A percentile compares a stretch with the other conserved stretches of the same genome.
These are phyloP conservation scores for Fraxinus angustifolia DNA, from an alignment of 305 asterid species.

Conservation along the genomic window DNA sequence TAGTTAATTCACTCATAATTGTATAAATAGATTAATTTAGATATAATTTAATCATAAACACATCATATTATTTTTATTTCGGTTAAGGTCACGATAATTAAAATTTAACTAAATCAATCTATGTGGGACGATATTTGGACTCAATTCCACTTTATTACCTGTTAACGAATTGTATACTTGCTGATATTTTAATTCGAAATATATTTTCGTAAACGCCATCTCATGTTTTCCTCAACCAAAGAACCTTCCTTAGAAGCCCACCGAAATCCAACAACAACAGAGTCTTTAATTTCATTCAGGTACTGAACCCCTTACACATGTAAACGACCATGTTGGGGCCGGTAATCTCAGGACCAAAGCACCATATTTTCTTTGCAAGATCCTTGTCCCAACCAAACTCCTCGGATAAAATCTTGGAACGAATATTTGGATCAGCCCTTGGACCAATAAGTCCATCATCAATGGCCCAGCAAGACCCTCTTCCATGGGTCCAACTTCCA, in stretches of 20 bases:
- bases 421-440: conserved; percentile 6
- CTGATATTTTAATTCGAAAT: too few relatives aligned
- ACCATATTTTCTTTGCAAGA: conserved; percentile 29
- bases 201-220: too few relatives aligned
- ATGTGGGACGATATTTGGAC: too few relatives aligned
- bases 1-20: too few relatives aligned
- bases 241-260: conserved; percentile 27
- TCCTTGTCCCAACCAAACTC: conserved; percentile 31
- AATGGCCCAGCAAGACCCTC: conserved; percentile 30
- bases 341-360: conserved; percentile 25
- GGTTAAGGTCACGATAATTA: too few relatives aligned
- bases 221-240: conserved; percentile 28
- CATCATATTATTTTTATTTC: too few relatives aligned
- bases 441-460: conserved; percentile 28
- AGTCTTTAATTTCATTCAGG: conserved; percentile 25
- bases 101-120: too few relatives aligned
- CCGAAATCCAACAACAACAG: conserved; percentile 10
- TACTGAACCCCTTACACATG: conserved; percentile 28
- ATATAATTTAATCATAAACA: too few relatives aligned
- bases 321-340: conserved; percentile 28
- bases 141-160: too few relatives aligned
- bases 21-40: too few relatives aligned
- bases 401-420: conserved; percentile 20
- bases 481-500: conserved; percentile 27
- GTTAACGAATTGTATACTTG: too few relatives aligned